Evolutionary conservation across 1,284 basidiomycete species (phyloP).

Genomic region (Pseudozyma tsukubaensis): DNA sequence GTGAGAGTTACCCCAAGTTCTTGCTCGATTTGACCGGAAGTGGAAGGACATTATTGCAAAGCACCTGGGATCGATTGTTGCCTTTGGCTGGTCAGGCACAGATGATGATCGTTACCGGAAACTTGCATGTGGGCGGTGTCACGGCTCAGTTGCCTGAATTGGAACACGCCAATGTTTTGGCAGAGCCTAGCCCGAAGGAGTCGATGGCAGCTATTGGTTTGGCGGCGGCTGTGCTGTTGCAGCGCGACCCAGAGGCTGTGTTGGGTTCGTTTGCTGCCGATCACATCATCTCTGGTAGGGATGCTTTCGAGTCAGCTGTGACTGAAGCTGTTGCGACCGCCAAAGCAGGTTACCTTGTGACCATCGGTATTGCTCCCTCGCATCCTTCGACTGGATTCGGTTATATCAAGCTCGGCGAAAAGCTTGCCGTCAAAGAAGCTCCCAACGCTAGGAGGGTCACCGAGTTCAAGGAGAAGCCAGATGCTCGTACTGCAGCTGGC

Average conservation of each 20-base stretch:
- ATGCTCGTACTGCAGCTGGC: constrained; percentile 64
- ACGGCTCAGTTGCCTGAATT: constrained; percentile 60
- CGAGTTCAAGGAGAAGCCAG: constrained; percentile 69
- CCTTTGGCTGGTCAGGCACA: constrained; percentile 56
- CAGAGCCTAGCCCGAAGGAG: constrained; percentile 67
- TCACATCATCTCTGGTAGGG: constrained; percentile 67
- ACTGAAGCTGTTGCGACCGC: constrained; percentile 66
- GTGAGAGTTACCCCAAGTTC: constrained; percentile 66
- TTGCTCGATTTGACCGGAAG: constrained; percentile 64
- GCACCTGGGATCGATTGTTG: constrained; percentile 64
- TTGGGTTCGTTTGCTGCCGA: constrained; percentile 68
- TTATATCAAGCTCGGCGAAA: constrained; percentile 68
- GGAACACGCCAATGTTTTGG: constrained; percentile 54
- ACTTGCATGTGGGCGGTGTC: constrained; percentile 60
- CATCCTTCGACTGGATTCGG: constrained; percentile 68
- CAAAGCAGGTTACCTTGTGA: constrained; percentile 66
- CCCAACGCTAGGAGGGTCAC: constrained; percentile 66
- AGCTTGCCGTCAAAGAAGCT: constrained; percentile 51
- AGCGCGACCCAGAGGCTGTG: constrained; percentile 65
- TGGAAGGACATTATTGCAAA: constrained; percentile 62
- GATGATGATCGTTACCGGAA: constrained; percentile 66
- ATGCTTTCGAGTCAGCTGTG: constrained; percentile 67
- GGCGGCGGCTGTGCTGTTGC: constrained; percentile 64
- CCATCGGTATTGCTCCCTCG: constrained; percentile 68
- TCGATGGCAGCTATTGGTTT: constrained; percentile 67